Conservation (phyloP, 768 basidiomycete species). For the Arthromyces matolae region DNA sequence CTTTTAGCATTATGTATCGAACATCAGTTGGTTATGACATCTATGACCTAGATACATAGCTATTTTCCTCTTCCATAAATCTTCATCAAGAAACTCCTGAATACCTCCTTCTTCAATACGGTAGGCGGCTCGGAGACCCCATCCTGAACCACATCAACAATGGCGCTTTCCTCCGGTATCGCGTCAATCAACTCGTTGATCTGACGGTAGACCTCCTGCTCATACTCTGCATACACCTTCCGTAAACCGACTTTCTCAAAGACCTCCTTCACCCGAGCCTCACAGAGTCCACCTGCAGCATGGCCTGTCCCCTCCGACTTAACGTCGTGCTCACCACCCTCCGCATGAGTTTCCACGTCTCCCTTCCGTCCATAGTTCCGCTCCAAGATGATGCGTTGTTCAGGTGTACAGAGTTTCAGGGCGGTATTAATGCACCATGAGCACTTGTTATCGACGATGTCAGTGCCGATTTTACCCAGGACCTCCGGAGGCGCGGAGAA, state of each 20-base stretch:
- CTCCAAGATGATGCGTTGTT: constrained; percentile 52
- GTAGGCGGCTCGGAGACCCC: constrained; percentile 18
- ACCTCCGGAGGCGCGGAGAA: constrained; percentile 87
- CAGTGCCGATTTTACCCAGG: constrained; percentile 95
- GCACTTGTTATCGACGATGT: constrained; percentile 98
- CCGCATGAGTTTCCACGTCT: constrained; percentile 14
- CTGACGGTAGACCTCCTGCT: constrained; percentile 62
- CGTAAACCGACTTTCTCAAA: constrained; percentile 69
- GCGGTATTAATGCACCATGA: constrained; percentile 94
- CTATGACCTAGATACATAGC: background rate
- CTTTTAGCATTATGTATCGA: no score
- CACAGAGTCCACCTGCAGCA: constrained; percentile 47
- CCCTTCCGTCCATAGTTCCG: constrained; percentile 47
- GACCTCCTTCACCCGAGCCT: constrained; percentile 46
- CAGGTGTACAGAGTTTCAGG: constrained; percentile 49
- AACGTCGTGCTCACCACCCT: constrained; percentile 9
- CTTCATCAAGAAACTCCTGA: constrained; percentile 83
- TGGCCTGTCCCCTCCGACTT: constrained; percentile 21
- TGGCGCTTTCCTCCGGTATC: constrained; percentile 55
- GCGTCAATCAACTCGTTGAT: constrained; percentile 65
- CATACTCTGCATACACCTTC: constrained; percentile 68
- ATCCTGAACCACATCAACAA: constrained; percentile 26
- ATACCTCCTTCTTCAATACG: constrained; percentile 64
- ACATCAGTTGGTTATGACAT: no score
- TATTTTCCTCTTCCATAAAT: constrained; percentile 65